phyloP scores from a whole-genome alignment of 805 yeast species.

The Candida endomychidarum region DNA sequence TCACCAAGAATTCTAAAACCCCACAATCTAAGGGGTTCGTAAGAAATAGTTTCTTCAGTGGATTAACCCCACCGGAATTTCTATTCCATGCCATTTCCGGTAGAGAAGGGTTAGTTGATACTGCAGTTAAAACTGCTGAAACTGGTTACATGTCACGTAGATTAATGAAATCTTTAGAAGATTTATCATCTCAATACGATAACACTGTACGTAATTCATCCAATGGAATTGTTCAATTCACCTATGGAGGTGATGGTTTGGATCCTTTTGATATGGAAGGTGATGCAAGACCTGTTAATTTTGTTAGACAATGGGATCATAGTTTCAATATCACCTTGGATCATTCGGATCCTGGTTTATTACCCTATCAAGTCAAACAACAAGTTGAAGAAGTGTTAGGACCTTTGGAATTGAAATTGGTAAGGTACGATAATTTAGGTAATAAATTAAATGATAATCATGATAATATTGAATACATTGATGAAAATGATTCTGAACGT shows the following conservation, averaged over 20 bases:
- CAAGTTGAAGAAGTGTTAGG: slow-evolving; percentile 53
- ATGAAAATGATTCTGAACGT: slow-evolving; percentile 85
- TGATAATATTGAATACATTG: slow-evolving; percentile 65
- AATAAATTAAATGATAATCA: slow-evolving; percentile 39
- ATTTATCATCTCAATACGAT: slow-evolving; percentile 89
- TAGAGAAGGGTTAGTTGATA: slow-evolving; percentile 98
- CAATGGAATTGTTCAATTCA: slow-evolving; percentile 95
- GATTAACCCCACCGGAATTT: slow-evolving; percentile 94
- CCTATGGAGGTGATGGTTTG: slow-evolving; percentile 97
- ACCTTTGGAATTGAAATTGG: slow-evolving; percentile 60
- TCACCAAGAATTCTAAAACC: slow-evolving; percentile 91
- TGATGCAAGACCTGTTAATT: slow-evolving; percentile 94
- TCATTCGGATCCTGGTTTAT: slow-evolving; percentile 51
- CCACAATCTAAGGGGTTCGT: slow-evolving; percentile 99
- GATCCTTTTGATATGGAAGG: slow-evolving; percentile 99
- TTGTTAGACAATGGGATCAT: slow-evolving; percentile 93
- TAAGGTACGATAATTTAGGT: slow-evolving; percentile 76
- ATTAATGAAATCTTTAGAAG: slow-evolving; percentile 96
- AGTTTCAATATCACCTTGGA: slow-evolving; percentile 71
- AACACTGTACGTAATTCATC: slow-evolving; percentile 92
- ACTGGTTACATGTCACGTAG: slow-evolving; percentile 99
- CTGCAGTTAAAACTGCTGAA: slow-evolving; percentile 99
- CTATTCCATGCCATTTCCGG: slow-evolving; percentile 98
- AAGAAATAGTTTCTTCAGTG: slow-evolving; percentile 90
- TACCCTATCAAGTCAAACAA: slow-evolving; percentile 68